These are phyloP conservation scores for Pseudocercospora pini-densiflorae DNA, from an alignment of 2,329 filamentous ascomycete species.

Conservation along the genomic window DNA sequence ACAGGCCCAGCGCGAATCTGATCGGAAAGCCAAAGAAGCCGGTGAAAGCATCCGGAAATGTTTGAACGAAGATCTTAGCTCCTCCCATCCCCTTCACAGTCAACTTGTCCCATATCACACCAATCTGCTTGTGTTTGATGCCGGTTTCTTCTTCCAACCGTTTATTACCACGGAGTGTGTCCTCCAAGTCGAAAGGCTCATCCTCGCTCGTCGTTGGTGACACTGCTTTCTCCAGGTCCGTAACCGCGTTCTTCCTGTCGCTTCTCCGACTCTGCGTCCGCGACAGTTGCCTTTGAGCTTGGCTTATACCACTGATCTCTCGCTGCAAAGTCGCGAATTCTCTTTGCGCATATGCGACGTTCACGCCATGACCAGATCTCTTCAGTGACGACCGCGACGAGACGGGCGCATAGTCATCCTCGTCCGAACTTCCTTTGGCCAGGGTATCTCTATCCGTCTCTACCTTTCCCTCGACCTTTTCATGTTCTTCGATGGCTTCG, in stretches of 20 bases:
- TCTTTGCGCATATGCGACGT: slow-evolving; percentile 68
- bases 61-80: slow-evolving; percentile 66
- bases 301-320: slow-evolving; percentile 48
- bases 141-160: slow-evolving; percentile 75
- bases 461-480: slow-evolving; percentile 7
- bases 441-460: slow-evolving; percentile 15
- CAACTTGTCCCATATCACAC: slow-evolving; percentile 68
- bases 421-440: slow-evolving; percentile 13
- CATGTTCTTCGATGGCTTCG: slow-evolving; percentile 25
- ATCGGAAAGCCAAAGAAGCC: slow-evolving; percentile 73
- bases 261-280: slow-evolving; percentile 51
- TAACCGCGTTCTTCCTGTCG: slow-evolving; percentile 40
- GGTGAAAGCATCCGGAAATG: slow-evolving; percentile 63
- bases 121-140: slow-evolving; percentile 73
- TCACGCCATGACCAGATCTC: slow-evolving; percentile 53
- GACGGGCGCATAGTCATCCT: slow-evolving; percentile 15
- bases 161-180: slow-evolving; percentile 71
- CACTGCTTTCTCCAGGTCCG: slow-evolving; percentile 65
- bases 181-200: slow-evolving; percentile 75
- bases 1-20: slow-evolving; percentile 62
- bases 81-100: slow-evolving; percentile 66
- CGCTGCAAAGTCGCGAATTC: slow-evolving; percentile 70
- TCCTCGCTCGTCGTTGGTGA: slow-evolving; percentile 48
- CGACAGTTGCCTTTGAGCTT: slow-evolving; percentile 44
- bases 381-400: slow-evolving; percentile 6